phyloP scores from a whole-genome alignment of 2,329 filamentous ascomycete genomes.

The Alternaria panax region DNA sequence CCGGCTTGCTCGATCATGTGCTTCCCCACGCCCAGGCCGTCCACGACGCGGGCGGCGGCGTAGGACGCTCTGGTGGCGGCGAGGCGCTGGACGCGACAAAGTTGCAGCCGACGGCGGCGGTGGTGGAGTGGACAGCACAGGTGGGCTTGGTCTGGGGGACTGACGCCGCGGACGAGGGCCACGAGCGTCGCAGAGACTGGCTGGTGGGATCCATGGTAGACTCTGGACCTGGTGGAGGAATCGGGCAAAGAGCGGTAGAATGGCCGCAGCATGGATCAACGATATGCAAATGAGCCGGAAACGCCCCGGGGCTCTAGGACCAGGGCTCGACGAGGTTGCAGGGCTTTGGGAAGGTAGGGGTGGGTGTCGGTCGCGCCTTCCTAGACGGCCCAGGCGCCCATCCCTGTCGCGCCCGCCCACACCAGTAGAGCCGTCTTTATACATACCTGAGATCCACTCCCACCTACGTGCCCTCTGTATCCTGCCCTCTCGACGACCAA shows the following conservation, averaged over 20 bases:
- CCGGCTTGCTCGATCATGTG: constrained; percentile 38
- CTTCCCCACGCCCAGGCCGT: constrained; percentile 43
- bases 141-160: not conserved
- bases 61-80: constrained; percentile 18
- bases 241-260: constrained; percentile 17
- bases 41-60: constrained; percentile 32
- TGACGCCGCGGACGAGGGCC: not conserved
- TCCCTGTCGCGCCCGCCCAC: constrained; percentile 18
- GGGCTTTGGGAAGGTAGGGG: constrained; percentile 20
- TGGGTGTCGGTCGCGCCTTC: constrained; percentile 27
- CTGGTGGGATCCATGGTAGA: not conserved
- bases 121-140: not conserved
- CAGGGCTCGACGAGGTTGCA: constrained; percentile 5
- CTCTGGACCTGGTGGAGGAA: not conserved
- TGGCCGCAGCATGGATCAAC: constrained; percentile 16
- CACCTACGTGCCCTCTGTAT: constrained; percentile 6
- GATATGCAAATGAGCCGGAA: not conserved
- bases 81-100: constrained; percentile 18
- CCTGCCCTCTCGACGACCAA: not conserved
- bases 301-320: constrained; percentile 25
- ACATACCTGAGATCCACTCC: constrained; percentile 32
- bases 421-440: constrained; percentile 19
- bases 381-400: constrained; percentile 29
- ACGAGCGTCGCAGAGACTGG: constrained; percentile 18
- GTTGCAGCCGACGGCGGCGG: not conserved